These are phyloP conservation scores for Orbilia ellipsospora DNA, from an alignment of 2,329 filamentous ascomycete species.

Conservation along the genomic window DNA sequence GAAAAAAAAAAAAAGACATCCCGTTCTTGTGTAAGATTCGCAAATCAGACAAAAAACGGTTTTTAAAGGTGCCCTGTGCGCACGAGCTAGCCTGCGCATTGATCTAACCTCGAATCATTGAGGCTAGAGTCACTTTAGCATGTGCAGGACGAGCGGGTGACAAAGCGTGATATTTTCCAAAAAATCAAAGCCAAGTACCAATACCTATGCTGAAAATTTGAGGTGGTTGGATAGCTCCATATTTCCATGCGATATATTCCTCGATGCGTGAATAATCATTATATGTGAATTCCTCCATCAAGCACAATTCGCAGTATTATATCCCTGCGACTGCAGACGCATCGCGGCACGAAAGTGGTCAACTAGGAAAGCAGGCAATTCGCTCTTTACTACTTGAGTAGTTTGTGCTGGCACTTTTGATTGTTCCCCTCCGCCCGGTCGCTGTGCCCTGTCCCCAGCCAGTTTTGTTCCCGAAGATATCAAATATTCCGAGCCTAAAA, in stretches of 20 bases:
- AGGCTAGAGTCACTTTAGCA: constrained; percentile 27
- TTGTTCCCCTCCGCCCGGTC: too few relatives aligned
- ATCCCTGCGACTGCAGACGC: constrained; percentile 38
- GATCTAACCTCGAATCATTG: neutral
- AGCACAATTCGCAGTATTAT: constrained; percentile 18
- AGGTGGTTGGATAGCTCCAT: constrained; percentile 4
- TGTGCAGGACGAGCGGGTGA: constrained; percentile 23
- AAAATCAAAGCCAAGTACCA: neutral
- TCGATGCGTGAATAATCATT: constrained; percentile 38
- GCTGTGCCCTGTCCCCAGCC: neutral
- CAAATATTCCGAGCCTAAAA: constrained; percentile 55
- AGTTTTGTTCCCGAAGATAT: constrained; percentile 20
- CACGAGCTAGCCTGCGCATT: constrained; percentile 23
- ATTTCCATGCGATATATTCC: constrained; percentile 31
- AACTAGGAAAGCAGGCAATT: neutral
- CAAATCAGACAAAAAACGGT: constrained; percentile 26
- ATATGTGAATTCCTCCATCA: constrained; percentile 39
- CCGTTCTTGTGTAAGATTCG: constrained; percentile 14
- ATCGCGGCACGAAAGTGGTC: constrained; percentile 37
- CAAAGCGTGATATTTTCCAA: neutral
- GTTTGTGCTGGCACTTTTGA: too few relatives aligned
- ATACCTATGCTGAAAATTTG: constrained; percentile 23
- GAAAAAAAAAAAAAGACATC: constrained; percentile 1
- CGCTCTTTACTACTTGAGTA: neutral
- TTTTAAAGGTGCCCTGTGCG: constrained; percentile 45